phyloP scores from a whole-genome alignment of 2,329 filamentous ascomycete genomes.

The Juglanconis juglandina region DNA sequence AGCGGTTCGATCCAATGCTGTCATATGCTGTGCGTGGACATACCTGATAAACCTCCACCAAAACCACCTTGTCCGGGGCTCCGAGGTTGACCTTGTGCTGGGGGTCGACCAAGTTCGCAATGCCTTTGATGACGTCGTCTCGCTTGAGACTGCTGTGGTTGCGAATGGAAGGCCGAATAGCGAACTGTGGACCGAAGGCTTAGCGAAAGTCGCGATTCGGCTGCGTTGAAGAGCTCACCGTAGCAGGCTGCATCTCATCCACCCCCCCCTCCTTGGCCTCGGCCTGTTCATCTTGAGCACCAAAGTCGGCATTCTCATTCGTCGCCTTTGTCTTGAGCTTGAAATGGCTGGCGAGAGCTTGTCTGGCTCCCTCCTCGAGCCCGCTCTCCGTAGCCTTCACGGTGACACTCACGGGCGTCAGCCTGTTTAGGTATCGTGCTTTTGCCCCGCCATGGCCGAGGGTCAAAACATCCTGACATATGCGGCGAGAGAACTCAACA shows the following conservation, averaged over 20 bases:
- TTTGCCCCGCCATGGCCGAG: slow-evolving; percentile 30
- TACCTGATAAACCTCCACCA: slow-evolving; percentile 80
- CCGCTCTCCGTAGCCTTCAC: slow-evolving; percentile 68
- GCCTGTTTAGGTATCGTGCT: slow-evolving; percentile 54
- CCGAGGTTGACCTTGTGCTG: slow-evolving; percentile 75
- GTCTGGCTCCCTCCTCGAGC: slow-evolving; percentile 60
- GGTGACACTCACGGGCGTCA: slow-evolving; percentile 50
- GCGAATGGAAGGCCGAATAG: slow-evolving; percentile 75
- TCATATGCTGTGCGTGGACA: background rate
- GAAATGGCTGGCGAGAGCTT: slow-evolving; percentile 64
- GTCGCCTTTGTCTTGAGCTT: slow-evolving; percentile 45
- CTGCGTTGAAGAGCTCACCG: background rate
- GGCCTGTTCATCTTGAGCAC: slow-evolving; percentile 13
- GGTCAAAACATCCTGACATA: slow-evolving; percentile 45
- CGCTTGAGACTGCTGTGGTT: slow-evolving; percentile 69
- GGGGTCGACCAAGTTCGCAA: slow-evolving; percentile 63
- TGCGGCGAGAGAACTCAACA: slow-evolving; percentile 48
- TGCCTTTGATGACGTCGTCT: slow-evolving; percentile 65
- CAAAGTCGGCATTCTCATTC: slow-evolving; percentile 21
- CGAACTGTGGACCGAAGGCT: slow-evolving; percentile 55
- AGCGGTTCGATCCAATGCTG: background rate
- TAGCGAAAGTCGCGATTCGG: background rate
- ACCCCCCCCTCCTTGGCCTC: slow-evolving; percentile 14
- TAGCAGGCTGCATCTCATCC: slow-evolving; percentile 12
- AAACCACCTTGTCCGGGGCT: slow-evolving; percentile 72